phyloP scores from a whole-genome alignment of 2,329 filamentous ascomycete genomes.

The Pestalotiopsis sp. region DNA sequence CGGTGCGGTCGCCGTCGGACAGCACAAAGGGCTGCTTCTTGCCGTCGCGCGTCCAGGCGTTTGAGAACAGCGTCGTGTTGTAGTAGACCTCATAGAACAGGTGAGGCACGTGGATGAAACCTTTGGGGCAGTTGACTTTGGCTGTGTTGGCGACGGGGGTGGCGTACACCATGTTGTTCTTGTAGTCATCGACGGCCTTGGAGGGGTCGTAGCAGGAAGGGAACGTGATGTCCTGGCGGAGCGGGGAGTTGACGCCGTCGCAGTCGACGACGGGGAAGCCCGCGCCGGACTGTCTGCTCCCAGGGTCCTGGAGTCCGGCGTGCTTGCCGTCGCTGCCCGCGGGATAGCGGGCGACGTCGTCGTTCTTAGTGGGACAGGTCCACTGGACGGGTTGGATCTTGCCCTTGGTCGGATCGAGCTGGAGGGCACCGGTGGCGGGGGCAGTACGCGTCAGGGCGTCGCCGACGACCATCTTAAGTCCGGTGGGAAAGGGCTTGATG shows the following conservation, averaged over 20 bases:
- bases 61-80: conserved; percentile 55
- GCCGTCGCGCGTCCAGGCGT: conserved; percentile 55
- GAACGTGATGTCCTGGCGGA: conserved; percentile 71
- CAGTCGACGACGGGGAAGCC: conserved; percentile 74
- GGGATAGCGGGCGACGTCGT: conserved; percentile 55
- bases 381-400: conserved; percentile 58
- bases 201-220: conserved; percentile 74
- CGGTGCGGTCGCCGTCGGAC: conserved; percentile 70
- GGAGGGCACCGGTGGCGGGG: conserved; percentile 50
- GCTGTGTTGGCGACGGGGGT: conserved; percentile 40
- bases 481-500: conserved; percentile 69
- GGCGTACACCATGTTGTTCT: conserved; percentile 69
- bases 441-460: conserved; percentile 61
- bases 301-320: conserved; percentile 57
- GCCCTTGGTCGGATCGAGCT: conserved; percentile 56
- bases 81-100: conserved; percentile 64
- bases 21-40: conserved; percentile 68
- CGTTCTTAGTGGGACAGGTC: conserved; percentile 60
- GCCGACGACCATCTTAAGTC: conserved; percentile 73
- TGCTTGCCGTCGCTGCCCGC: conserved; percentile 54
- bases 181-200: conserved; percentile 60
- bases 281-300: conserved; percentile 57
- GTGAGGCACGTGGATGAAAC: conserved; percentile 58
- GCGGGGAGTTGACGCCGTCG: conserved; percentile 62
- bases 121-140: conserved; percentile 56